Evolutionary conservation across 768 basidiomycete genomes (phyloP), one percentile per base, ranked within the genome.

Genomic region (Gloeophyllum trabeum): DNA sequence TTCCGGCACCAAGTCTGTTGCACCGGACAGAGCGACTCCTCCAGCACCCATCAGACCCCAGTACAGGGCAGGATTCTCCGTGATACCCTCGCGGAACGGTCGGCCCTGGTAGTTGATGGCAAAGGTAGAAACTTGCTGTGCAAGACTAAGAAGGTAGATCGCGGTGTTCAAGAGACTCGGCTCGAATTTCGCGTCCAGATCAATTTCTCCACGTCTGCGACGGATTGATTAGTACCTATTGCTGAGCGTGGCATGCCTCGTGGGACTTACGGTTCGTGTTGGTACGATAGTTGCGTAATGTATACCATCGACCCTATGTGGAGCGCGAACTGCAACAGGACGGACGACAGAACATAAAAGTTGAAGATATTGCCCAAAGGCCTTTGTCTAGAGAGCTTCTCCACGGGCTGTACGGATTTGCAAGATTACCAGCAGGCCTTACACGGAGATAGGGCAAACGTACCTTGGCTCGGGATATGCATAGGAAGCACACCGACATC

Each of bases 31-130:
- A 6, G 96, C 96, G 4, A 99, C 93, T 2, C 78, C 74, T 42
- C 79, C 79, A 22, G 91, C 94, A 6, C 85, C 89, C 30, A 96
- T 67, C 7, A 98, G 76, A 20, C 96, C 96, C 68, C 81, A 98
- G 61, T 76, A 97, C 16, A 99, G 58, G n/a, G 91, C 85, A 3
- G 81, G 66, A 61, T 99, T 99, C 63, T 99, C 96, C 2, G 88
- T 75, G 55, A 99, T 97, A 26, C 91, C 91, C 62, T 99, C 96
- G 24, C 96, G 81, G 81, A 98, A 99, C 0, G 96, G 96, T 25
- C 96, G 84, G 6, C 96, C 96, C 75, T 92, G 90, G 75, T 93
- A 99, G 67, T 99, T 99, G 66, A 98, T 91, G 3, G 92, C 82
- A 54, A 99, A 98, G 0, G 96, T 98, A 5, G 94, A 98, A 2